Evolutionary conservation across 345 rosid species (phyloP), one percentile per base, ranked within the genome.

Genomic region (Bruguiera parviflora): DNA sequence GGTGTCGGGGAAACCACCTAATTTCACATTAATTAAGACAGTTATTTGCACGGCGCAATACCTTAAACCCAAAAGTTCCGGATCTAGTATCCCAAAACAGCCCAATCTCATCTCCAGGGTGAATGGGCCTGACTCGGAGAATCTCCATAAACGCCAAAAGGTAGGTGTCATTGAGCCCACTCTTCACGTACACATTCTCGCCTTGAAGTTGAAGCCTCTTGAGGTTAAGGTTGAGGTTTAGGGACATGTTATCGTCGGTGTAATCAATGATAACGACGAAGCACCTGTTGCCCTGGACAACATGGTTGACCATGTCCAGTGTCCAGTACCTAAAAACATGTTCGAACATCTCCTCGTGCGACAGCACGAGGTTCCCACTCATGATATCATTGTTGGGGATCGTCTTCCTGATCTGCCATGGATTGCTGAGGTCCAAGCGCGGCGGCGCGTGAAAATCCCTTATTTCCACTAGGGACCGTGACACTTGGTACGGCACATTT

Each of bases 11-110:
- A 56, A 24, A 24, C 16, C 49, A 13, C 18, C 0, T 43, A 15
- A 43, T 43, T 43, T 15, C 16, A 43, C 19, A 13, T 56, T 24
- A 56, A 22, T 56, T 55, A 35, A 27, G 49, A 32, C 20, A 28
- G 32, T 43, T 43, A 43, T 53, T 65, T 24, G 39, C 73, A 18
- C 75, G 63, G 16, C 69, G 49, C 49, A 43, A 3, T 65, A 84
- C 25, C 77, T 79, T 84, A 20, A 84, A 79, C 35, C 75, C 64
- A 47, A 82, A 75, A 16, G 59, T 39, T 5, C 61, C 24, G 25
- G 75, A 55, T 35, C 68, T 74, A 19, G 46, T 39, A 55, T 84
- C 84, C 78, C 79, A 82, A 11, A 75, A 76, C 64, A 84, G 43
- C 0, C 81, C 82, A 7, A 84, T 46, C 66, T 82, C 81, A 13